Conservation (phyloP, 306 rosid species). For the Benincasa hispida region DNA sequence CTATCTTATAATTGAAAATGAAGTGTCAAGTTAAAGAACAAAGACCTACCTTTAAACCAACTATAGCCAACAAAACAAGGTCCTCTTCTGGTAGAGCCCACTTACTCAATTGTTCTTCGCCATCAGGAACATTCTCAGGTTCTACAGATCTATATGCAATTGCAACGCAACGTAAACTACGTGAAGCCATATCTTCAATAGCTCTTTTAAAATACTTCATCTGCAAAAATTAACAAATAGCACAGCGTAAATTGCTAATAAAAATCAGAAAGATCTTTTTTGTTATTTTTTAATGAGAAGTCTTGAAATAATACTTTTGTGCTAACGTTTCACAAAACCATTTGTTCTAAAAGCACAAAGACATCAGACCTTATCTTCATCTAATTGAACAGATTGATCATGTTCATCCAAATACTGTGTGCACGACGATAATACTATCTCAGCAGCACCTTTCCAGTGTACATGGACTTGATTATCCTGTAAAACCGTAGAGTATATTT, state of each 20-base stretch:
- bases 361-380: constrained; percentile 51
- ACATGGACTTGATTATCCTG: constrained; percentile 61
- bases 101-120: constrained; percentile 48
- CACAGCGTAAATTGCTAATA: not conserved
- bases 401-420: constrained; percentile 31
- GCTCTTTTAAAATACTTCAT: constrained; percentile 28
- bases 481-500: not conserved
- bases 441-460: constrained; percentile 99
- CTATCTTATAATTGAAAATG: not conserved
- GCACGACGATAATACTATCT: constrained; percentile 55
- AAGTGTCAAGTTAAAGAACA: too few relatives aligned
- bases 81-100: constrained; percentile 82
- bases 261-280: not conserved
- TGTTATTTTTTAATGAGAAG: too few relatives aligned
- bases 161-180: constrained; percentile 71
- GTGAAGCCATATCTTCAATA: constrained; percentile 72
- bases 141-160: constrained; percentile 57
- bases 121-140: constrained; percentile 37
- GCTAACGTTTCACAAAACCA: not conserved
- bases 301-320: not conserved
- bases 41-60: constrained; percentile 63
- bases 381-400: constrained; percentile 34
- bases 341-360: not conserved
- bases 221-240: constrained; percentile 22
- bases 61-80: constrained; percentile 73